Evolutionary conservation across 1,284 basidiomycete species (phyloP), one percentile per base, ranked within the genome.

Genomic region (Boletus holoroseus): DNA sequence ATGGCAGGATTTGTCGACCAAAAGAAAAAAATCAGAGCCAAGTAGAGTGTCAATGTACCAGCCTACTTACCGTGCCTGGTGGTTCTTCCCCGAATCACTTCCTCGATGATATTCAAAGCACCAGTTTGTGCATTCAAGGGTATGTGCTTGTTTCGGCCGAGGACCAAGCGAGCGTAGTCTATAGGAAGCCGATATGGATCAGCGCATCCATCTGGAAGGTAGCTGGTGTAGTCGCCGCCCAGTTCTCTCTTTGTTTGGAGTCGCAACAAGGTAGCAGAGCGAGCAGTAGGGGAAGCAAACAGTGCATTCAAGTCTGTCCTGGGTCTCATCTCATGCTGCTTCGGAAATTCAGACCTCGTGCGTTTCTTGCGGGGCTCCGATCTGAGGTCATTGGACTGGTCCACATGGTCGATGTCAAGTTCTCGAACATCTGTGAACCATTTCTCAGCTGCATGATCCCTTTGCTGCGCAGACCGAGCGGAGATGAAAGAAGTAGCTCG

Each of bases 211-310:
- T 55, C 49, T 15, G 66, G 68, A 36, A 73, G 58, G 54, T 76
- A 77, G 27, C 71, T 72, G 13, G 73, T 67, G 58, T 84, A 85
- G 55, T 80, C 74, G 28, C 81, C 79, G 6, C 69, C 76, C 13
- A 59, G 60, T 58, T 78, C 75, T 49, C 63, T 61, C 40, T 62
- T 56, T 28, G 47, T 50, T 45, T 68, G 71, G 12, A 67, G 35
- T 43, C 55, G 61, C 27, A 38, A 27, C 35, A 47, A 53, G 5
- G 43, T 8, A 20, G 50, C 52, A 13, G 44, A 50, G 24, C 18
- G 42, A 27, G 26, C 12, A 27, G 49, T 30, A n/a, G 50, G 12
- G 15, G 55, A 24, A 49, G 53, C 15, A 47, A 66, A 69, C 12
- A 69, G 39, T 28, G 49, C 45, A 20, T 54, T 50, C 20, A 66